Evolutionary conservation across 176 grass and related monocot species (phyloP).

Genomic region (Oryza brachyantha): DNA sequence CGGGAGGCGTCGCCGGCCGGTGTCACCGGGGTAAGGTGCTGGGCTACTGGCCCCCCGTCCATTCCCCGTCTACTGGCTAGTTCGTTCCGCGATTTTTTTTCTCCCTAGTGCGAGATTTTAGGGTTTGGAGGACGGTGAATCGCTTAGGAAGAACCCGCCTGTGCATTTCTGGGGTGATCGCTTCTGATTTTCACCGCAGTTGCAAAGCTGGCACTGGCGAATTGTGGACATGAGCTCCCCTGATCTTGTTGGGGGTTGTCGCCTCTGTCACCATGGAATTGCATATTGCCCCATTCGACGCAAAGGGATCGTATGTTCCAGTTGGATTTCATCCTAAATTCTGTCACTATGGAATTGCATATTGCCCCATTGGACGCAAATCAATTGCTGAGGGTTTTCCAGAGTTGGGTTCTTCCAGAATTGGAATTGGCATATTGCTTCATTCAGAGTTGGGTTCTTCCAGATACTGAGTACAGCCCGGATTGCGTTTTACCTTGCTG

Average conservation of each 20-base stretch:
- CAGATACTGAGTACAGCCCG: not conserved
- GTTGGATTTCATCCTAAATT: too few species aligned
- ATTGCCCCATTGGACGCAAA: too few species aligned
- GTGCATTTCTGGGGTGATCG: not conserved
- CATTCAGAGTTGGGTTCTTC: not conserved
- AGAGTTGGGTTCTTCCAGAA: too few species aligned
- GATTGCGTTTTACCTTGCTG: not conserved
- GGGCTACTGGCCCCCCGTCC: not conserved
- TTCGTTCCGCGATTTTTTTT: not conserved
- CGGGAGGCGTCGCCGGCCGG: conserved; percentile 1
- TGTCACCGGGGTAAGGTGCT: conserved; percentile 4
- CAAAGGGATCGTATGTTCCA: too few species aligned
- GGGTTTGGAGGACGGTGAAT: not conserved
- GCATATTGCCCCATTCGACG: not conserved
- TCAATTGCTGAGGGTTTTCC: too few species aligned
- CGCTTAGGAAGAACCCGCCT: not conserved
- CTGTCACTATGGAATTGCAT: too few species aligned
- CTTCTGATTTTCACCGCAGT: not conserved
- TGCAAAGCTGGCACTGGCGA: not conserved
- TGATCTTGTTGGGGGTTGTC: not conserved
- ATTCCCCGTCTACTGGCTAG: not conserved
- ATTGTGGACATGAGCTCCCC: not conserved
- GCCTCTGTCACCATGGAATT: not conserved
- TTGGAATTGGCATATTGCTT: not conserved
- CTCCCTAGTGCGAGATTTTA: not conserved